These are phyloP conservation scores for Pyropia haitanensis DNA, from an alignment of 23 red algal species.

Conservation along the genomic window DNA sequence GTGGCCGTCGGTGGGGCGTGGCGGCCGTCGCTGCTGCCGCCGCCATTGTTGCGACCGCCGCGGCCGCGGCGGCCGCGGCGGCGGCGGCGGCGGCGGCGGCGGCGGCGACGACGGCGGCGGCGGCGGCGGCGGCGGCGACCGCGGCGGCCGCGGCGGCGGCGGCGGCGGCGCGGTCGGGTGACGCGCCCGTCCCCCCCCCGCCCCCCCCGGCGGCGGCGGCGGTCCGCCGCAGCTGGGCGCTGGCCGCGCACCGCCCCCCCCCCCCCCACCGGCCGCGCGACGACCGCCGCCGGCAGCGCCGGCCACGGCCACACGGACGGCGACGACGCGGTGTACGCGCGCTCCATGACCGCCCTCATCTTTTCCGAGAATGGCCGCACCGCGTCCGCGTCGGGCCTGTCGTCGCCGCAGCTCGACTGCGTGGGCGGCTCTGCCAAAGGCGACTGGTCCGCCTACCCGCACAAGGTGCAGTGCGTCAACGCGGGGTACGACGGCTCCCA, in stretches of 20 bases:
- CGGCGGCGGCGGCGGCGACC: no score
- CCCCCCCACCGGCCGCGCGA: background rate
- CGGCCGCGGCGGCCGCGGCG: no score
- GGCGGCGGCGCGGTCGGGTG: no score
- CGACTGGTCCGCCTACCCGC: slow-evolving; percentile 37
- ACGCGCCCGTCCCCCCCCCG: no score
- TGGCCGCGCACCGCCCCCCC: background rate
- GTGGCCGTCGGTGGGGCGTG: no score
- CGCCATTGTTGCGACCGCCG: no score
- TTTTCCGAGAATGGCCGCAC: slow-evolving; percentile 55
- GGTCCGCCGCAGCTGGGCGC: background rate
- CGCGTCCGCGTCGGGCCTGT: slow-evolving; percentile 15
- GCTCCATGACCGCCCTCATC: slow-evolving; percentile 59
- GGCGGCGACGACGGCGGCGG: no score
- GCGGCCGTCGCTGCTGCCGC: no score
- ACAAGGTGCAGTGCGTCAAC: slow-evolving; percentile 46
- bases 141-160: no score
- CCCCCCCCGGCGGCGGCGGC: no score
- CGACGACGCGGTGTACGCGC: slow-evolving; percentile 29
- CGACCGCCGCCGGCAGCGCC: slow-evolving; percentile 25
- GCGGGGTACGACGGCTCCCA: slow-evolving; percentile 43
- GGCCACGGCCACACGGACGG: background rate
- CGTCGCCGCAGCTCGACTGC: slow-evolving; percentile 22
- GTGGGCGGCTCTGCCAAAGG: slow-evolving; percentile 38
- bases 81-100: no score